A percentile compares a stretch with the other conserved stretches of the same genome.
Conservation (phyloP, 306 rosid genomes). For the Carpinus viminea region DNA sequence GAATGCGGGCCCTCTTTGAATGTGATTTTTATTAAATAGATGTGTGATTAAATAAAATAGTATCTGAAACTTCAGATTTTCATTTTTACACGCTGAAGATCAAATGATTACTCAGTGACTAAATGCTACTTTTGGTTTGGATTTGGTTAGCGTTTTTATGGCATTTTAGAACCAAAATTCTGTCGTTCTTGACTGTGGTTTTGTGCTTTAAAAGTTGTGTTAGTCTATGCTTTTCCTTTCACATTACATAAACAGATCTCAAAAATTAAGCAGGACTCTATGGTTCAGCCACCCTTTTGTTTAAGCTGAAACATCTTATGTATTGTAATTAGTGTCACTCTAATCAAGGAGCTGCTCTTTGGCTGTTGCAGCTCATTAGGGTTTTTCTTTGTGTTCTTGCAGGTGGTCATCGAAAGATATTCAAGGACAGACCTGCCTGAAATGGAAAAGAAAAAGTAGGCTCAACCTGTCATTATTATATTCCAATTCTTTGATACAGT, state of each 20-base stretch:
- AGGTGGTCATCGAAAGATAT: constrained; percentile 48
- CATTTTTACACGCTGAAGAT: background rate
- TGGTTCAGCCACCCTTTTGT: background rate
- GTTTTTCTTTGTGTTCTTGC: constrained; percentile 21
- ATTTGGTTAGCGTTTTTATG: background rate
- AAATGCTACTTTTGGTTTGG: background rate
- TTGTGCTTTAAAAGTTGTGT: background rate
- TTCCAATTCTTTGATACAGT: constrained; percentile 10
- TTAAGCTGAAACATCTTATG: background rate
- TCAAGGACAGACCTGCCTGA: constrained; percentile 49
- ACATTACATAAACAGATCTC: background rate
- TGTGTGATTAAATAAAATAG: background rate
- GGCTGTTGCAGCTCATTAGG: constrained; percentile 3
- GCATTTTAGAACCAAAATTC: background rate
- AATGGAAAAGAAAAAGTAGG: constrained; percentile 57
- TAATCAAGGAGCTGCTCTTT: background rate
- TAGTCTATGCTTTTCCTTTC: background rate
- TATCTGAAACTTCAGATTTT: background rate
- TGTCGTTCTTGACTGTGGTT: background rate
- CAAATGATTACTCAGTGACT: background rate
- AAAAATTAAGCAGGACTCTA: background rate
- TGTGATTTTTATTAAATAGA: background rate
- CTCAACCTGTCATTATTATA: constrained; percentile 19
- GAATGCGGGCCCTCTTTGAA: background rate
- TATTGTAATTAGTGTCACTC: background rate